Conservation (phyloP, 345 rosid species). For the Melaleuca alternifolia region DNA sequence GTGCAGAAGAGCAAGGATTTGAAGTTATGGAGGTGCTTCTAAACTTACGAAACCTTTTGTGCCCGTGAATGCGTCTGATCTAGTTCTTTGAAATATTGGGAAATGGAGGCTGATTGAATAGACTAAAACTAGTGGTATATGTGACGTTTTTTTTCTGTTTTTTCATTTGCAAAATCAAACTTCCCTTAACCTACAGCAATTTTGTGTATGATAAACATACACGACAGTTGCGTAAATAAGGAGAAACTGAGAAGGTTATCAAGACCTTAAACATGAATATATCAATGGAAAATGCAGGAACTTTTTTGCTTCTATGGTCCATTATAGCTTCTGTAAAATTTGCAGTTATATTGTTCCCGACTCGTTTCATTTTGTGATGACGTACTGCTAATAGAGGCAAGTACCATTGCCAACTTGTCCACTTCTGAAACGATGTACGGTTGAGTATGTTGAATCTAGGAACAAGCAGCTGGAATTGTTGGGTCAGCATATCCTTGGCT, state of each 20-base stretch:
- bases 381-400: not conserved
- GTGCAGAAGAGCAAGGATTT: conserved; percentile 88
- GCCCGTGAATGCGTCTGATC: not conserved
- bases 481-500: not conserved
- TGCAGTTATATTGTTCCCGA: not conserved
- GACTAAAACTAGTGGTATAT: not conserved
- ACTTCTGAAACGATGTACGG: not conserved
- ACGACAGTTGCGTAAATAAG: not conserved
- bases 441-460: not conserved
- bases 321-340: not conserved
- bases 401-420: not conserved
- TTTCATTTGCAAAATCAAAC: not conserved
- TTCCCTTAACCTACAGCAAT: not conserved
- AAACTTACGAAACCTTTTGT: conserved; percentile 1
- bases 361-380: not conserved
- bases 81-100: not conserved
- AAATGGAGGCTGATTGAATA: not conserved
- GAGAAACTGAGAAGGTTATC: not conserved
- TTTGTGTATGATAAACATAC: not conserved
- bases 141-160: not conserved
- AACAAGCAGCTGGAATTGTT: not conserved
- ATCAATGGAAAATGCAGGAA: not conserved
- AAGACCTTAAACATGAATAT: not conserved
- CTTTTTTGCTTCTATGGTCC: not conserved
- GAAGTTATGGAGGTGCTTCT: conserved; percentile 75